These are phyloP conservation scores for Fraxinus dipetala DNA, from an alignment of 305 asterid species.

Conservation along the genomic window DNA sequence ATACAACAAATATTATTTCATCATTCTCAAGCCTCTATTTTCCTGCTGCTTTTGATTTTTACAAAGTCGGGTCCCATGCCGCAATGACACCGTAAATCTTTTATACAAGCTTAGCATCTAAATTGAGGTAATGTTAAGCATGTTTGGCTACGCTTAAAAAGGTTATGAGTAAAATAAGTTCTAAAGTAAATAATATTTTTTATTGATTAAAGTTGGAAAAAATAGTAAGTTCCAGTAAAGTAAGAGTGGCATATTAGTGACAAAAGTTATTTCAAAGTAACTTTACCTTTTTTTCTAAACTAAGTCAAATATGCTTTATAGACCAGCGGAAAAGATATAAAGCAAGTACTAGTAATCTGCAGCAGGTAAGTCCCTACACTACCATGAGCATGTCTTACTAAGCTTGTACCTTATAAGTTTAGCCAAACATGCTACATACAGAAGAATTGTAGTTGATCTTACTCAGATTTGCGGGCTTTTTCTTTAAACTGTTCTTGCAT, in stretches of 20 bases:
- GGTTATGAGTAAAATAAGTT: neutral
- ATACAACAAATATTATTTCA: conserved; percentile 19
- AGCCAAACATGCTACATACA: conserved; percentile 6
- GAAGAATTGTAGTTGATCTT: conserved; percentile 42
- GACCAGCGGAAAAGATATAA: conserved; percentile 10
- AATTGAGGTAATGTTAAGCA: conserved; percentile 2
- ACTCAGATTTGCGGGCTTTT: conserved; percentile 99
- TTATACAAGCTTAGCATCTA: conserved; percentile 11
- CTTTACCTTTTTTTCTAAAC: neutral
- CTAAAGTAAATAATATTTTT: neutral
- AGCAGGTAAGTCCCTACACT: conserved; percentile 14
- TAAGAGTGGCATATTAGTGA: neutral
- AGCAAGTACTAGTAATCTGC: conserved; percentile 16
- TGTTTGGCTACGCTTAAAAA: neutral
- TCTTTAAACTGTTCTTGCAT: conserved; percentile 99
- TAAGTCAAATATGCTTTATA: neutral
- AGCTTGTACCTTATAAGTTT: neutral
- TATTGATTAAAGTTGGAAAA: neutral
- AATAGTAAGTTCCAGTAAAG: neutral
- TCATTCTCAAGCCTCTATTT: conserved; percentile 9
- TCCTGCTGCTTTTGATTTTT: conserved; percentile 5
- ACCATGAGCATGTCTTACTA: neutral
- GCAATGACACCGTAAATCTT: conserved; percentile 4
- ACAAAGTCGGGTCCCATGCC: neutral
- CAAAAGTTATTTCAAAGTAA: neutral